Conservation (phyloP, 805 yeast species). For the Komagataella phaffii region DNA sequence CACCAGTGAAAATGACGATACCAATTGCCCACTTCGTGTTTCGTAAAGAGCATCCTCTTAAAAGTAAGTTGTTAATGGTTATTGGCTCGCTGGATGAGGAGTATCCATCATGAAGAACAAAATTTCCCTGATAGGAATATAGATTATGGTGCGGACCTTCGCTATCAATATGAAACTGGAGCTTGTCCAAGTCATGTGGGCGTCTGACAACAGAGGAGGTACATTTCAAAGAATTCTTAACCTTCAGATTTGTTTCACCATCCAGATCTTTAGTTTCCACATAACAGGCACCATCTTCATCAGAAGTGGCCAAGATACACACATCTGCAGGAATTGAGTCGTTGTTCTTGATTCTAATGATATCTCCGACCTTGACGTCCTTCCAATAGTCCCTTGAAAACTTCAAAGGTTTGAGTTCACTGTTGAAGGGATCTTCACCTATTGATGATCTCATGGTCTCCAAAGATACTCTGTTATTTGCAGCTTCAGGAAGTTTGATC, state of each 20-base stretch:
- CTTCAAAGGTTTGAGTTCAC: constrained; percentile 6
- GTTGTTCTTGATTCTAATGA: constrained; percentile 51
- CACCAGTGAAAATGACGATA: constrained; percentile 63
- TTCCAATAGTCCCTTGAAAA: constrained; percentile 49
- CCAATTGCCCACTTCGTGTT: constrained; percentile 81
- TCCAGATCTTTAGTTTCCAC: constrained; percentile 75
- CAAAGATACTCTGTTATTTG: constrained; percentile 15
- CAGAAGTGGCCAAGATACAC: constrained; percentile 53
- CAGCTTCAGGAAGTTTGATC: neutral
- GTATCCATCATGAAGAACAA: constrained; percentile 21
- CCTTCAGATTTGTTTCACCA: constrained; percentile 71
- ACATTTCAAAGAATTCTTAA: constrained; percentile 58
- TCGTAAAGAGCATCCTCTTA: constrained; percentile 69
- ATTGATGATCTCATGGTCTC: constrained; percentile 13
- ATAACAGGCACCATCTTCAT: constrained; percentile 52
- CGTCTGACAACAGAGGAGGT: constrained; percentile 27
- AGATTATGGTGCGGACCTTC: constrained; percentile 78
- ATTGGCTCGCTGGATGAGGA: constrained; percentile 38
- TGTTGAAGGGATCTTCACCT: constrained; percentile 1
- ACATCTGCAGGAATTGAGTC: constrained; percentile 75
- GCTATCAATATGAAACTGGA: constrained; percentile 58
- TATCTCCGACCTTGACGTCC: constrained; percentile 62
- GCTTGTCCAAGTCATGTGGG: constrained; percentile 32
- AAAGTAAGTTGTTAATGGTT: constrained; percentile 51
- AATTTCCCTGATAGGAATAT: constrained; percentile 64